Evolutionary conservation across 2,329 filamentous ascomycete species (phyloP).

Genomic region (Mariannaea sp.): DNA sequence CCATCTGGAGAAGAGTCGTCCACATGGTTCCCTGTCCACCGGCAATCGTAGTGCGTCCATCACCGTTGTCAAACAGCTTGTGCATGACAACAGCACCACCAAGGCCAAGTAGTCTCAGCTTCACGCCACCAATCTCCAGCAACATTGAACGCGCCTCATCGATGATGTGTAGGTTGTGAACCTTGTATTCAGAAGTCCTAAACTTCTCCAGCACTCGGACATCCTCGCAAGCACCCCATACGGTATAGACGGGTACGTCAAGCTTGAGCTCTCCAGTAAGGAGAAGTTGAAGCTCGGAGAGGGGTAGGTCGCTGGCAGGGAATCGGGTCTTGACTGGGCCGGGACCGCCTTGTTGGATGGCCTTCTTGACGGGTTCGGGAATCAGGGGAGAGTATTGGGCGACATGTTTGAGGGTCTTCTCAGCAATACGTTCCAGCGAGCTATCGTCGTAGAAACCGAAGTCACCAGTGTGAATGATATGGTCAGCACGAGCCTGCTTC

Average conservation of each 20-base stretch:
- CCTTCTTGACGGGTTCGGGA: conserved; percentile 73
- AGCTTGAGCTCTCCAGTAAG: conserved; percentile 87
- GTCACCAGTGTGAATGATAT: conserved; percentile 98
- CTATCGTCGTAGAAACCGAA: conserved; percentile 99
- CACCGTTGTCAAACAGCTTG: conserved; percentile 98
- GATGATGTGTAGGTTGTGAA: conserved; percentile 96
- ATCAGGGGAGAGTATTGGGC: conserved; percentile 97
- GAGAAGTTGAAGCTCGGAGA: conserved; percentile 90
- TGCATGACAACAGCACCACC: conserved; percentile 99
- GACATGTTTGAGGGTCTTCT: conserved; percentile 98
- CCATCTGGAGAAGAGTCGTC: conserved; percentile 98
- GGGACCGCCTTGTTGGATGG: conserved; percentile 67
- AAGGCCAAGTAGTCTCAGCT: conserved; percentile 89
- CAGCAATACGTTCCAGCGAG: conserved; percentile 94
- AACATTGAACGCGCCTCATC: conserved; percentile 97
- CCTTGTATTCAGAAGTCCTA: conserved; percentile 95
- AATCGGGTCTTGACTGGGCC: conserved; percentile 88
- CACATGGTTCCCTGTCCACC: conserved; percentile 99
- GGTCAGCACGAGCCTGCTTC: conserved; percentile 90
- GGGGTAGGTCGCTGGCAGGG: conserved; percentile 77
- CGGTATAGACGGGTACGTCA: conserved; percentile 96
- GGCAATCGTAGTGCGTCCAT: conserved; percentile 96
- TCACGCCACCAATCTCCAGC: conserved; percentile 92
- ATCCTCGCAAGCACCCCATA: conserved; percentile 99
- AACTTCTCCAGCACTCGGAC: conserved; percentile 97